Evolutionary conservation across 2,329 filamentous ascomycete species (phyloP).

Genomic region (Dothiorella sarmentorum): DNA sequence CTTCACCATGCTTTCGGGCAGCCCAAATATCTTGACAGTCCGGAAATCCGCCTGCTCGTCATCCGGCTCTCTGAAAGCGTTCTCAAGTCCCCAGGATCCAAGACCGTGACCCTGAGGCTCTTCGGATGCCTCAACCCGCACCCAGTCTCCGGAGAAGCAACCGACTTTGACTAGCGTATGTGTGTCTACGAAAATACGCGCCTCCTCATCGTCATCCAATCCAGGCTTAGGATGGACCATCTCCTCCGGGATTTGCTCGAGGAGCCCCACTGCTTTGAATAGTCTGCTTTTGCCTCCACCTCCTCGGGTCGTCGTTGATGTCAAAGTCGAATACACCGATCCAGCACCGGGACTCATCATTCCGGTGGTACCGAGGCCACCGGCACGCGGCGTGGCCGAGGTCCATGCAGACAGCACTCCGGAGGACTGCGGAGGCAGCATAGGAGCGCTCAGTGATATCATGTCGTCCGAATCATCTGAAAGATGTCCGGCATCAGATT

Average conservation of each 20-base stretch:
- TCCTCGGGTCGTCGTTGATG: slow-evolving; percentile 75
- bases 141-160: slow-evolving; percentile 98
- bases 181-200: slow-evolving; percentile 86
- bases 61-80: slow-evolving; percentile 58
- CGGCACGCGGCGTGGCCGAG: slow-evolving; percentile 75
- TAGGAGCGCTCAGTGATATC: slow-evolving; percentile 81
- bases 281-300: slow-evolving; percentile 69
- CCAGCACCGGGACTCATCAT: slow-evolving; percentile 66
- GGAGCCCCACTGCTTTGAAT: slow-evolving; percentile 78
- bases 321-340: slow-evolving; percentile 86
- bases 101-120: slow-evolving; percentile 68
- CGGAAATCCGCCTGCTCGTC: slow-evolving; percentile 65
- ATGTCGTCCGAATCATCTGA: slow-evolving; percentile 94
- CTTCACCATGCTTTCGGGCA: slow-evolving; percentile 68
- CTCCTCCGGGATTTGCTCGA: slow-evolving; percentile 69
- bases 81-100: slow-evolving; percentile 63
- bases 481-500: slow-evolving; percentile 67
- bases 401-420: slow-evolving; percentile 78
- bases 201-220: slow-evolving; percentile 80
- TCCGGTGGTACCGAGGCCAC: slow-evolving; percentile 68
- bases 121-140: slow-evolving; percentile 72
- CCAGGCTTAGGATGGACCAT: slow-evolving; percentile 79
- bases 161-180: slow-evolving; percentile 82
- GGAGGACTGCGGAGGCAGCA: slow-evolving; percentile 70
- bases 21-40: slow-evolving; percentile 80